Base-by-base conservation (phyloP, 2,329 filamentous ascomycete genomes). In the Dactylellina sp. region DNA sequence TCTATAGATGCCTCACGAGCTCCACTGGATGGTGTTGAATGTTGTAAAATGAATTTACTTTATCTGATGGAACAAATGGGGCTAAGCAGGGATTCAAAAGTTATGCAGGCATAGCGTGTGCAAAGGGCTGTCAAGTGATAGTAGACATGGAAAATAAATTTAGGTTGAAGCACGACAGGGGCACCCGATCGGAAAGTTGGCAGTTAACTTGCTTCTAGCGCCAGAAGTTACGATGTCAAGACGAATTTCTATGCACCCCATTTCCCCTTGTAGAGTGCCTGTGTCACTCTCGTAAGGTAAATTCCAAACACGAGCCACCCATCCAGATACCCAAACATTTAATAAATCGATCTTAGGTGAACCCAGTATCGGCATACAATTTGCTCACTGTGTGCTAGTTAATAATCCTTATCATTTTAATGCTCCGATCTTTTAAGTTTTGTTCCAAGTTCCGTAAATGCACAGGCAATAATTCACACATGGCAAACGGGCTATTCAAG, bases 1-100 rank as follows among this genome's bases (percentile, higher is more conserved):
- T 55, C 42, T 39, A 46, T 42, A 49, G 40, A 35, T 9, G 25
- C 32, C 50, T 24, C 39, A 44, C 16, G 55, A 61, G 62, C 53
- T 52, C 60, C 9, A 5, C 28, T 9, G 44, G 22, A 47, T 11
- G 46, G 3, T n/a, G 22, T 32, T 28, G 37, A 50, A 14, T n/a
- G 46, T 28, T n/a, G 46, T 2, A 50, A 11, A 25, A 25, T 28
- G 3, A 28, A 28, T 20, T 5, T 2, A 6, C 2, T 25, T 50
- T 20, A 18, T 50, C 46, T 20, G 22, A 50, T 32, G 24, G 22
- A 50, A 40, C 25, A 14, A 28, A 11, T 25, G 28, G 11, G 12
- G 16, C n/a, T 35, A 16, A 11, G 28, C 50, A 55, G 50, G 20
- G 46, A 53, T 35, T 25, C 32, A 25, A 44, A 35, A 25, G 44